phyloP scores from a whole-genome alignment of 2,329 filamentous ascomycete species.

The Colletotrichum sp. region DNA sequence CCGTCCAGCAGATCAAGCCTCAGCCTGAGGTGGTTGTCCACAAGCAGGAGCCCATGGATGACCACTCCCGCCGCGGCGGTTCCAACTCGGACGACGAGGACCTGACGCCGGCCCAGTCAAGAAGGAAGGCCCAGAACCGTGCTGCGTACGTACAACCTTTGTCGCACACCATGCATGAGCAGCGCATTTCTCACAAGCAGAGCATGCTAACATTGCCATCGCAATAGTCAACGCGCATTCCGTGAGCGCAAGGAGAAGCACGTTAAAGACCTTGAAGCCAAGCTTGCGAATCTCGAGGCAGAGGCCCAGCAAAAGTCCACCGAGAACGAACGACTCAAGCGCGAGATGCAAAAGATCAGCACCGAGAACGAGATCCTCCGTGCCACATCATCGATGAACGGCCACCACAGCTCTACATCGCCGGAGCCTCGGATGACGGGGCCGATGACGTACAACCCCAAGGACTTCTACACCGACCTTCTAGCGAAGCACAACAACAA shows the following conservation, averaged over 20 bases:
- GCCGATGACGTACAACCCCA: constrained; percentile 74
- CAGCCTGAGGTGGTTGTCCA: constrained; percentile 14
- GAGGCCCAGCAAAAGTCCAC: constrained; percentile 73
- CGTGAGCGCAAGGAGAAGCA: constrained; percentile 95
- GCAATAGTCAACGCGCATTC: constrained; percentile 85
- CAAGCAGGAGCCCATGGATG: constrained; percentile 45
- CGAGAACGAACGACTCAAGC: constrained; percentile 87
- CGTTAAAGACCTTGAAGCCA: constrained; percentile 89
- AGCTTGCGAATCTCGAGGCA: constrained; percentile 78
- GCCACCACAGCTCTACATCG: constrained; percentile 42
- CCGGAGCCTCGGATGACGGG: constrained; percentile 62
- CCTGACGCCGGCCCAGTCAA: constrained; percentile 61
- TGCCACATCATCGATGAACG: constrained; percentile 66
- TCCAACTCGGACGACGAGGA: constrained; percentile 63
- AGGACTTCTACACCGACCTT: constrained; percentile 72
- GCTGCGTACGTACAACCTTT: constrained; percentile 57
- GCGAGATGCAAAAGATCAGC: constrained; percentile 80
- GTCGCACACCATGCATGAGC: background rate
- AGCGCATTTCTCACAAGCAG: background rate
- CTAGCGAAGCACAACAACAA: constrained; percentile 67
- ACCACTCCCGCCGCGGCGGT: constrained; percentile 39
- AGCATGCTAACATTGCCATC: background rate
- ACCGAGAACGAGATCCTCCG: constrained; percentile 94
- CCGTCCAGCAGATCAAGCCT: constrained; percentile 24
- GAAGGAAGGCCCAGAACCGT: constrained; percentile 66